A percentile compares a stretch with the other conserved stretches of the same genome.
Conservation (phyloP, 495 filamentous ascomycete species). For the Xylaria castorea region DNA sequence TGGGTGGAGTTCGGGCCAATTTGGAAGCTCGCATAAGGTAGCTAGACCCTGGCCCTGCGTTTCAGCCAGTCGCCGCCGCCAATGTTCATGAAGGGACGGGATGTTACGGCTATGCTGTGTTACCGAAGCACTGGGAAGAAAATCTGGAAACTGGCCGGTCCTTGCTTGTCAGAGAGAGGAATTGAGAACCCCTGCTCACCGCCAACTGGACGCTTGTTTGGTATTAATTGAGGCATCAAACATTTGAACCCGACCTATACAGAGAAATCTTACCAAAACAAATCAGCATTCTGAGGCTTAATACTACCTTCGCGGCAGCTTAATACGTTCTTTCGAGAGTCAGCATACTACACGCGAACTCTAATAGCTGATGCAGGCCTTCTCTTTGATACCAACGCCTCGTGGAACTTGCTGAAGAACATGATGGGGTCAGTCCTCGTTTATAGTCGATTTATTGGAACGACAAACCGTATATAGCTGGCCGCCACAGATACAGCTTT, state of each 20-base stretch:
- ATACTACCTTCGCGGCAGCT: background rate
- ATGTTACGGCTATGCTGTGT: slow-evolving; percentile 16
- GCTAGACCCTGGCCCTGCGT: slow-evolving; percentile 20
- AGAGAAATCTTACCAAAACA: background rate
- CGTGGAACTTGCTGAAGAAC: slow-evolving; percentile 12
- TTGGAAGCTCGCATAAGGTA: slow-evolving; percentile 9
- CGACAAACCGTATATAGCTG: slow-evolving; percentile 7
- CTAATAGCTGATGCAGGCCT: slow-evolving; percentile 3
- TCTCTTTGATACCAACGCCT: background rate
- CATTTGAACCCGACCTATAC: background rate
- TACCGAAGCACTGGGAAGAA: background rate
- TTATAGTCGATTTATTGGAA: background rate
- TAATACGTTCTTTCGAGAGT: background rate
- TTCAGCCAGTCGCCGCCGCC: slow-evolving; percentile 24
- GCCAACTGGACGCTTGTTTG: slow-evolving; percentile 20
- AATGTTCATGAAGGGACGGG: slow-evolving; percentile 2
- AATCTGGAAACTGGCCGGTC: slow-evolving; percentile 9
- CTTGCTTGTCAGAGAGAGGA: background rate
- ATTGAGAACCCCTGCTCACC: slow-evolving; percentile 10
- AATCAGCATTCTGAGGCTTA: background rate
- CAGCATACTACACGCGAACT: background rate
- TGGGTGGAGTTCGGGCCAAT: slow-evolving; percentile 15
- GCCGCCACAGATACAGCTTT: background rate
- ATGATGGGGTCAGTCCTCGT: slow-evolving; percentile 11
- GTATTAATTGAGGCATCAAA: slow-evolving; percentile 15